Evolutionary conservation across 495 filamentous ascomycete genomes (phyloP).

Genomic region (Neurospora sp.): DNA sequence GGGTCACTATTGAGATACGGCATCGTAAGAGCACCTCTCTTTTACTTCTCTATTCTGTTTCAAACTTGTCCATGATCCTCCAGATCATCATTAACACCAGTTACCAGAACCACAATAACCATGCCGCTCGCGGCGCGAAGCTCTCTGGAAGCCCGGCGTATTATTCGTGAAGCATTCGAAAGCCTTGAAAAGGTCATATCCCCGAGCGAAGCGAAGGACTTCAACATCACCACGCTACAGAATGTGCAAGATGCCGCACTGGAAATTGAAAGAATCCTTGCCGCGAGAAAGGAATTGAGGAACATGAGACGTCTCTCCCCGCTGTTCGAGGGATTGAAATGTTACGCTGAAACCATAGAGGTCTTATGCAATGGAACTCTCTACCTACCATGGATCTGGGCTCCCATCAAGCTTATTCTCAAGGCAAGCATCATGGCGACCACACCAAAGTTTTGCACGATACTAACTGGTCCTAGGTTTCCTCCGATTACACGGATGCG

Average conservation of each 20-base stretch:
- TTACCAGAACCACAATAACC: not conserved
- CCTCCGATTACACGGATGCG: constrained; percentile 24
- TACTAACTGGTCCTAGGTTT: constrained; percentile 8
- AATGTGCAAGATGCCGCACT: constrained; percentile 25
- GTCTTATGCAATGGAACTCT: constrained; percentile 36
- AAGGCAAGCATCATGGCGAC: constrained; percentile 12
- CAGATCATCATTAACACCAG: not conserved
- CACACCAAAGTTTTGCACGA: not conserved
- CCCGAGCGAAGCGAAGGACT: constrained; percentile 16
- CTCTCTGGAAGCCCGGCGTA: constrained; percentile 3
- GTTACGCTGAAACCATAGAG: constrained; percentile 32
- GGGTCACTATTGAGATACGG: too few relatives aligned
- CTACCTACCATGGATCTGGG: constrained; percentile 38
- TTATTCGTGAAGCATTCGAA: constrained; percentile 20
- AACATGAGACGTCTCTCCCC: constrained; percentile 32
- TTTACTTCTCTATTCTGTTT: not conserved
- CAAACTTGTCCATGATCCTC: not conserved
- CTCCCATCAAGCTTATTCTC: constrained; percentile 34
- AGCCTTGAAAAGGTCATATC: constrained; percentile 20
- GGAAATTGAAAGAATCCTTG: constrained; percentile 28
- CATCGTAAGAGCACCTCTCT: not conserved
- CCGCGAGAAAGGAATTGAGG: constrained; percentile 22
- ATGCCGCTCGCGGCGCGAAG: constrained; percentile 3
- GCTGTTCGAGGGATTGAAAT: constrained; percentile 26
- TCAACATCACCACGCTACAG: constrained; percentile 24